Conservation (phyloP, 2,329 filamentous ascomycete genomes). For the Colletotrichum trifolii region DNA sequence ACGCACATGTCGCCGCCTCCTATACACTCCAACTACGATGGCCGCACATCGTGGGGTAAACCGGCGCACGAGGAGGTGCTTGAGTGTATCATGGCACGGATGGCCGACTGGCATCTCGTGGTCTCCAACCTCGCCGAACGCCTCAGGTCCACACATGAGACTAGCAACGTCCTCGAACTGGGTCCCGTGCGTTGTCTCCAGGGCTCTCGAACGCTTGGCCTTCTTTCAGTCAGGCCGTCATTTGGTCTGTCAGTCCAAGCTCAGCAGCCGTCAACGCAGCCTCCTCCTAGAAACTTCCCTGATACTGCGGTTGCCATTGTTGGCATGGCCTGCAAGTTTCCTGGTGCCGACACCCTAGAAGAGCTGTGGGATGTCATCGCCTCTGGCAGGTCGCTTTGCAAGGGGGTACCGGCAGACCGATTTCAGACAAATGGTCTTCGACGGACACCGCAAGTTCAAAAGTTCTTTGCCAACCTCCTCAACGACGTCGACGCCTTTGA, state of each 20-base stretch:
- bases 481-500: constrained; percentile 46
- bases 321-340: constrained; percentile 9
- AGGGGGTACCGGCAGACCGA: not conserved
- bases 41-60: not conserved
- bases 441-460: not conserved
- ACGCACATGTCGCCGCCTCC: not conserved
- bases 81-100: constrained; percentile 1
- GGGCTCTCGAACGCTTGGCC: not conserved
- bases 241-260: not conserved
- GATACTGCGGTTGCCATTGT: constrained; percentile 5
- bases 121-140: not conserved
- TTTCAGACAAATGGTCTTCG: not conserved
- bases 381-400: constrained; percentile 3
- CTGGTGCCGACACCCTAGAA: not conserved
- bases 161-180: not conserved
- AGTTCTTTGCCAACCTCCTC: constrained; percentile 33
- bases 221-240: not conserved
- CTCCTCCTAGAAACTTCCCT: not conserved
- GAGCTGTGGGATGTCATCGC: constrained; percentile 3
- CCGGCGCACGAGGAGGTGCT: constrained; percentile 3
- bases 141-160: not conserved
- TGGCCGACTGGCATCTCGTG: constrained; percentile 8
- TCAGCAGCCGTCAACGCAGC: too few species aligned
- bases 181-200: not conserved
- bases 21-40: not conserved